These are phyloP conservation scores for Suhomyces panamericanus DNA, from an alignment of 1,139 yeast species.

Conservation along the genomic window DNA sequence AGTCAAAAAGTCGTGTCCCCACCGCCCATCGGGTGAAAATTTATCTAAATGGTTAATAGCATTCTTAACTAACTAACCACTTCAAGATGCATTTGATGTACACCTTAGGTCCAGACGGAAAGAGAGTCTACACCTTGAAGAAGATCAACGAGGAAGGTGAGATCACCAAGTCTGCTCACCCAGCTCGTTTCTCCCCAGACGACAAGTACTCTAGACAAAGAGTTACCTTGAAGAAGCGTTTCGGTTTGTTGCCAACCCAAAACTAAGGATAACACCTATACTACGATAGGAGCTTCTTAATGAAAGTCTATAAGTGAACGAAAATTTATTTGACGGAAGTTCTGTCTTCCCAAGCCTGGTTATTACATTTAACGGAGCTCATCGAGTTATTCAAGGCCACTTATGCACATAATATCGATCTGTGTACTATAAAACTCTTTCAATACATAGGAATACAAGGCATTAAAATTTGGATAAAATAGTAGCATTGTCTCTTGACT, in stretches of 20 bases:
- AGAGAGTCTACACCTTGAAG: conserved; percentile 90
- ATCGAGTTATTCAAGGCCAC: neutral
- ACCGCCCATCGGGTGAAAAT: conserved; percentile 12
- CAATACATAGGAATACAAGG: conserved; percentile 4
- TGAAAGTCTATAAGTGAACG: neutral
- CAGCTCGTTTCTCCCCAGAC: conserved; percentile 99
- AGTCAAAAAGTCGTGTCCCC: conserved; percentile 7
- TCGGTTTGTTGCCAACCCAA: conserved; percentile 84
- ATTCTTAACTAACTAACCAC: conserved; percentile 1
- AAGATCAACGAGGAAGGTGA: conserved; percentile 82
- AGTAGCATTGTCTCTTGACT: no score
- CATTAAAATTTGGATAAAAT: neutral
- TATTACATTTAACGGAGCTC: neutral
- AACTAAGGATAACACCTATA: conserved; percentile 26
- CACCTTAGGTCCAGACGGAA: conserved; percentile 91
- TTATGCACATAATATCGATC: neutral
- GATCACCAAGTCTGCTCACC: conserved; percentile 98
- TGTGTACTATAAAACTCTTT: conserved; percentile 3
- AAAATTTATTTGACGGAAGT: neutral
- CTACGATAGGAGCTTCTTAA: neutral
- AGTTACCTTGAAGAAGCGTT: conserved; percentile 96
- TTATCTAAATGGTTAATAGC: conserved; percentile 6
- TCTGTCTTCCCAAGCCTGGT: neutral
- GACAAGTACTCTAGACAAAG: conserved; percentile 99
- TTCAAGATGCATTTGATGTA: conserved; percentile 94